A percentile compares a stretch with the other conserved stretches of the same genome.
Conservation (phyloP, 257 asterid genomes). For the Henckelia pumila region DNA sequence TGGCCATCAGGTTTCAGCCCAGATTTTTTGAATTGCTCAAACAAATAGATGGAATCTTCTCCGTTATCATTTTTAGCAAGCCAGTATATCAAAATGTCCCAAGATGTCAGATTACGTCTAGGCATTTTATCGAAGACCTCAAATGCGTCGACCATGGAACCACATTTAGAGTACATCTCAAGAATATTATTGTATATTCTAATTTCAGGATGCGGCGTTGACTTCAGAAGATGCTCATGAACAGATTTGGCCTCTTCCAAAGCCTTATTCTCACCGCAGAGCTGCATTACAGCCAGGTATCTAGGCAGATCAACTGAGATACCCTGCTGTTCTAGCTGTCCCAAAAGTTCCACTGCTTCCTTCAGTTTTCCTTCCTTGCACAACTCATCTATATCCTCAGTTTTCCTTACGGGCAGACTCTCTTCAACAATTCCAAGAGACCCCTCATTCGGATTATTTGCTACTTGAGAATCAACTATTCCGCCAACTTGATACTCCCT, state of each 20-base stretch:
- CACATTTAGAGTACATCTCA: conserved; percentile 70
- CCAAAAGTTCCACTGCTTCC: conserved; percentile 60
- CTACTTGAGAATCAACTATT: conserved; percentile 23
- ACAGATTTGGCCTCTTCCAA: conserved; percentile 57
- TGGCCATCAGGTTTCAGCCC: conserved; percentile 71
- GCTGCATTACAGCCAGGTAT: conserved; percentile 49
- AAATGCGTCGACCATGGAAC: conserved; percentile 64
- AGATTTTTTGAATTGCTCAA: conserved; percentile 58
- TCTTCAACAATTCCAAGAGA: conserved; percentile 28
- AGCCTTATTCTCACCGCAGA: conserved; percentile 63
- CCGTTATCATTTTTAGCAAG: conserved; percentile 64
- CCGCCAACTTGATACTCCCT: conserved; percentile 26
- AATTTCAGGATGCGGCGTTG: conserved; percentile 43
- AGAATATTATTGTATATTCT: conserved; percentile 55
- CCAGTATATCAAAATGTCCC: conserved; percentile 81
- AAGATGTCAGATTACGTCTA: conserved; percentile 59
- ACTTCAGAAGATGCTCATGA: conserved; percentile 55
- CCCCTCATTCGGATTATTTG: conserved; percentile 22
- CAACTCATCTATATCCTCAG: conserved; percentile 58
- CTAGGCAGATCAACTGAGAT: conserved; percentile 50
- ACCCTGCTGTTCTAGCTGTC: conserved; percentile 42
- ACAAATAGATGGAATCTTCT: conserved; percentile 65
- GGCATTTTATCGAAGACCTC: conserved; percentile 60
- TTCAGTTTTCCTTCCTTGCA: conserved; percentile 48
- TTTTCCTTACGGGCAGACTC: conserved; percentile 26